Evolutionary conservation across 1,139 yeast genomes (phyloP), one percentile per base, ranked within the genome.

Genomic region (Taphrina communis): DNA sequence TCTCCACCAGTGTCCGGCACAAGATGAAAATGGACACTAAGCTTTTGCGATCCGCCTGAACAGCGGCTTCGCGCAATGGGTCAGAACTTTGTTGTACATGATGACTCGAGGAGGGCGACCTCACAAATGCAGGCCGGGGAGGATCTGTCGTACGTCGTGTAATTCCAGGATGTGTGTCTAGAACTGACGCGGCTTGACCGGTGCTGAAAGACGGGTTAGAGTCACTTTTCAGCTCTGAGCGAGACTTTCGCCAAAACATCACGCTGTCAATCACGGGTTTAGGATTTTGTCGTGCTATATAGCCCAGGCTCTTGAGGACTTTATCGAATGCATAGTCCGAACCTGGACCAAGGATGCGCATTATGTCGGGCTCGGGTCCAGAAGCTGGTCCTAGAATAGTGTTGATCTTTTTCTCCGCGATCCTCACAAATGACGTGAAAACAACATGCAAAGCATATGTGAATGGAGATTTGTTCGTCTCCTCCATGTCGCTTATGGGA

Each of bases 191-290:
- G 19, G 50, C 51, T 1, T 62, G 55, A 25, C 55, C 61, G 76
- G 78, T 1, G 77, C 65, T 25, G 70, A 70, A 31, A 69, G 77
- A 78, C 68, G 79, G 85, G 71, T 86, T 88, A 0, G 96, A 96
- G 80, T 87, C 82, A 2, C 87, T 83, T 0, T 96, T 92, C 2
- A 90, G 88, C 74, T 93, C 97, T 39, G 95, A 87, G 77, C 94
- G 88, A 5, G 95, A 86, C 77, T 93, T 91, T 71, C 99, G 83
- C 99, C 99, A 94, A 76, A 90, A 93, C 98, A 95, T 93, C 70
- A 94, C 97, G 31, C 97, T 90, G 77, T 95, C 99, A 58, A 95
- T 93, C 2, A 95, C 97, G 0, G 97, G 97, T 75, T 92, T 93
- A 0, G 98, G 98, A 74, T 92, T 90, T 48, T 88, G 83, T 70